Evolutionary conservation across 2,329 filamentous ascomycete genomes (phyloP).

Genomic region (Penicillium nordicum): DNA sequence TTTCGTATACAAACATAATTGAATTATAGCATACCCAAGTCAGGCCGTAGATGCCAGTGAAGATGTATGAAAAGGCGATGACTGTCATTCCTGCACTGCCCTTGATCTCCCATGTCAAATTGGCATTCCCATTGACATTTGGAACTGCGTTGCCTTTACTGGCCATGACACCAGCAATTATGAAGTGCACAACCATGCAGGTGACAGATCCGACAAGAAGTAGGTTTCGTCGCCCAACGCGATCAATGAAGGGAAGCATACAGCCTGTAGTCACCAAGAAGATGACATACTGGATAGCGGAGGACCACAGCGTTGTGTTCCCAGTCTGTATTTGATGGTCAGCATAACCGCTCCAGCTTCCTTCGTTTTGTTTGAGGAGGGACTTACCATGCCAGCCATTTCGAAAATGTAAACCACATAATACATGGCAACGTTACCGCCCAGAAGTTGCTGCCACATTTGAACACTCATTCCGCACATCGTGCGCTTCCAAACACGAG

Average conservation of each 20-base stretch:
- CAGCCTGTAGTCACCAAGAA: constrained; percentile 53
- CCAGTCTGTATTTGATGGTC: constrained; percentile 28
- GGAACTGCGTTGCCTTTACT: constrained; percentile 46
- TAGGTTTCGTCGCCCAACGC: constrained; percentile 48
- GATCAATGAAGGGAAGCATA: constrained; percentile 51
- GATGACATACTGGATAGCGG: constrained; percentile 56
- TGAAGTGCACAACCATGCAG: constrained; percentile 51
- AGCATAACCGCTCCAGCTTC: too few species aligned
- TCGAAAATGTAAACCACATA: constrained; percentile 61
- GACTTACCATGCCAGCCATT: constrained; percentile 53
- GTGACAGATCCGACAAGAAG: constrained; percentile 47
- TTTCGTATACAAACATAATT: neutral
- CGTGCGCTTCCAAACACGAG: constrained; percentile 51
- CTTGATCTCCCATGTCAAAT: constrained; percentile 47
- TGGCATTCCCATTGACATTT: constrained; percentile 47
- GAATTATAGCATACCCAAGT: constrained; percentile 41
- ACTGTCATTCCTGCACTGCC: constrained; percentile 55
- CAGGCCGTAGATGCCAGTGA: constrained; percentile 35
- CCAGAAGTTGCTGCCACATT: constrained; percentile 56
- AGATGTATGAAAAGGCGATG: constrained; percentile 62
- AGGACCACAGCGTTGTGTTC: constrained; percentile 49
- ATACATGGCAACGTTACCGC: constrained; percentile 58
- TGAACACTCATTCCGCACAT: constrained; percentile 53
- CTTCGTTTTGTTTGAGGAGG: neutral
- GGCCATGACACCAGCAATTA: constrained; percentile 54